These are phyloP conservation scores for Candolleomyces eurysporus DNA, from an alignment of 768 basidiomycete genomes.

Conservation along the genomic window DNA sequence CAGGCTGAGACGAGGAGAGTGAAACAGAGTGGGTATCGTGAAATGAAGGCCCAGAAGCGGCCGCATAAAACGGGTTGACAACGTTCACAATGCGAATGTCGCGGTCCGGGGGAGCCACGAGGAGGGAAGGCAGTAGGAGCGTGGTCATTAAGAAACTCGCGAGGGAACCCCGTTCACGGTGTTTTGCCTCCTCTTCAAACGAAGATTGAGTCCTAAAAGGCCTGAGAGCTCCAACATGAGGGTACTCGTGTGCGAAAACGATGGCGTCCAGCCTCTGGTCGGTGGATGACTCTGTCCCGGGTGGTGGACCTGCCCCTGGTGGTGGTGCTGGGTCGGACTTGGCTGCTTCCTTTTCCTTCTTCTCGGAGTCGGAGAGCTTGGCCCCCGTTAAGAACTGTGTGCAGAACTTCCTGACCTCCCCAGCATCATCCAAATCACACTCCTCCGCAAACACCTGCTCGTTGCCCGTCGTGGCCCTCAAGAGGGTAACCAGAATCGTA, in stretches of 20 bases:
- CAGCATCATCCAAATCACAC: slow-evolving; percentile 67
- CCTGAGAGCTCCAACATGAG: slow-evolving; percentile 50
- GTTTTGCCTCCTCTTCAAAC: slow-evolving; percentile 26
- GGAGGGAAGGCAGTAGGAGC: slow-evolving; percentile 72
- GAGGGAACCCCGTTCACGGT: slow-evolving; percentile 50
- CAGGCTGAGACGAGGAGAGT: too few species aligned
- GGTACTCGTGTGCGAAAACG: slow-evolving; percentile 77
- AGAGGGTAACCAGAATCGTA: slow-evolving; percentile 59
- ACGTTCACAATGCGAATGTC: slow-evolving; percentile 88
- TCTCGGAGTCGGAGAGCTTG: neutral
- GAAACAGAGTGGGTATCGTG: slow-evolving; percentile 16
- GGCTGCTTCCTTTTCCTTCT: neutral
- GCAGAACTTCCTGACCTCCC: slow-evolving; percentile 69
- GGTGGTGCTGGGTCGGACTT: neutral
- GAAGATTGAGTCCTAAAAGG: slow-evolving; percentile 11
- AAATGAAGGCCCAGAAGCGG: slow-evolving; percentile 48
- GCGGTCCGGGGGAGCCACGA: slow-evolving; percentile 82
- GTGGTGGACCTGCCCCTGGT: neutral
- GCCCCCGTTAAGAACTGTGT: slow-evolving; percentile 62
- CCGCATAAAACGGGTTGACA: slow-evolving; percentile 88
- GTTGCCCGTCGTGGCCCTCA: slow-evolving; percentile 70
- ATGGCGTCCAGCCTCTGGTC: slow-evolving; percentile 76
- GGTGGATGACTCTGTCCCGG: neutral
- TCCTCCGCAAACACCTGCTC: slow-evolving; percentile 78
- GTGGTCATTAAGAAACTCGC: slow-evolving; percentile 80